A percentile compares a stretch with the other conserved stretches of the same genome.
phyloP scores from a whole-genome alignment of 2,329 filamentous ascomycete genomes.

The Cladophialophora bantiana region DNA sequence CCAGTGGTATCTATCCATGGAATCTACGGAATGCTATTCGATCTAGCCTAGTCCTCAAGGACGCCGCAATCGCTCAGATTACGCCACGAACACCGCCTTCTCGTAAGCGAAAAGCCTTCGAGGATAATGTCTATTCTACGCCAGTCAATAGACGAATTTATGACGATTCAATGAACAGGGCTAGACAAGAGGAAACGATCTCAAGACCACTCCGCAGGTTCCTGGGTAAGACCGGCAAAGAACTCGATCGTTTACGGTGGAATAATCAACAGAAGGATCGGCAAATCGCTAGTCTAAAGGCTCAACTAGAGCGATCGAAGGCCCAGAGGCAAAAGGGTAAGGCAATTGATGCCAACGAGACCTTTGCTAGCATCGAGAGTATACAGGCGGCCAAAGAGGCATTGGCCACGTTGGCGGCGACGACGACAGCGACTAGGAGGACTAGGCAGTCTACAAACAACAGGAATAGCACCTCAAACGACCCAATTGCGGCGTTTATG shows the following conservation, averaged over 20 bases:
- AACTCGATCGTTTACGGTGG: conserved; percentile 10
- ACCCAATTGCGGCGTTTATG: background rate
- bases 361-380: conserved; percentile 22
- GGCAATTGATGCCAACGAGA: conserved; percentile 20
- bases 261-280: background rate
- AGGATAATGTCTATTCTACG: background rate
- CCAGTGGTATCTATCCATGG: conserved; percentile 10
- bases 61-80: background rate
- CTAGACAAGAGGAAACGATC: conserved; percentile 1
- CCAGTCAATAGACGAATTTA: background rate
- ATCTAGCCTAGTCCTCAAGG: conserved; percentile 9
- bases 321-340: conserved; percentile 3
- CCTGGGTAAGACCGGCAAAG: conserved; percentile 17
- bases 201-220: conserved; percentile 4
- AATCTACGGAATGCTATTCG: conserved; percentile 9
- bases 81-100: conserved; percentile 1
- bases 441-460: background rate
- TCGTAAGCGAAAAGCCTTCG: conserved; percentile 3
- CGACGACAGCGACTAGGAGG: background rate
- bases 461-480: background rate
- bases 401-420: background rate
- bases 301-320: conserved; percentile 4
- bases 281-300: background rate
- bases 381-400: conserved; percentile 12
- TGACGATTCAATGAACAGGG: background rate